phyloP scores from a whole-genome alignment of 1,284 basidiomycete genomes.

The Microbotryum violaceum region DNA sequence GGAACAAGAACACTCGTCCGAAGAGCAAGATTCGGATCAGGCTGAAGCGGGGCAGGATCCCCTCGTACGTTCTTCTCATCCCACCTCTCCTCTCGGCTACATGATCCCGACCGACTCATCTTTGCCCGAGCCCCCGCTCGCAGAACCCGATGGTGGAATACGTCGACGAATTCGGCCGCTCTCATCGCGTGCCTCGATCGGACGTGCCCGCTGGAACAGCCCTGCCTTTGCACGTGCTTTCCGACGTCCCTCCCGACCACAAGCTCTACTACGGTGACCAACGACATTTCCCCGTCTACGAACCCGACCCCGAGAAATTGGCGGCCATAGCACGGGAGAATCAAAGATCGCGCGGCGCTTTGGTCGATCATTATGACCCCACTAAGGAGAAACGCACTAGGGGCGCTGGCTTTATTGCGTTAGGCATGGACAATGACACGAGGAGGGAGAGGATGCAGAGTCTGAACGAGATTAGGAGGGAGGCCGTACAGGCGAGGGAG shows the following conservation, averaged over 20 bases:
- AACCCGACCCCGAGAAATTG: slow-evolving; percentile 62
- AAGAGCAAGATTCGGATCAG: slow-evolving; percentile 14
- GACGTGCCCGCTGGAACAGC: slow-evolving; percentile 65
- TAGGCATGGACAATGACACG: slow-evolving; percentile 70
- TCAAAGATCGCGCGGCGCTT: slow-evolving; percentile 44
- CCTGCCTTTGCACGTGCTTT: slow-evolving; percentile 44
- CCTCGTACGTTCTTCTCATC: slow-evolving; percentile 1
- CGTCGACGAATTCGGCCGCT: slow-evolving; percentile 74
- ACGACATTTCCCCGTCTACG: slow-evolving; percentile 73
- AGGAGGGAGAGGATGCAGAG: slow-evolving; percentile 70
- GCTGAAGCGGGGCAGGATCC: not conserved
- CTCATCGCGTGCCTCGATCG: slow-evolving; percentile 58
- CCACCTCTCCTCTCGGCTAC: no score
- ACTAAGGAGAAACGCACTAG: slow-evolving; percentile 71
- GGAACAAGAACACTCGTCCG: slow-evolving; percentile 25
- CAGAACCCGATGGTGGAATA: slow-evolving; percentile 73
- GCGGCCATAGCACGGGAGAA: slow-evolving; percentile 23
- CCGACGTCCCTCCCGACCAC: not conserved
- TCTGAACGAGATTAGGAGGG: slow-evolving; percentile 55
- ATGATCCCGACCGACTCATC: no score
- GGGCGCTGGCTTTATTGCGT: slow-evolving; percentile 83
- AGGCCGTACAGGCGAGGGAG: slow-evolving; percentile 56
- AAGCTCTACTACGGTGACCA: slow-evolving; percentile 52
- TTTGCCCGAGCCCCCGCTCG: no score
- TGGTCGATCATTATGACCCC: slow-evolving; percentile 73